Evolutionary conservation across 306 rosid species (phyloP).

Genomic region (Acmispon strigosus): DNA sequence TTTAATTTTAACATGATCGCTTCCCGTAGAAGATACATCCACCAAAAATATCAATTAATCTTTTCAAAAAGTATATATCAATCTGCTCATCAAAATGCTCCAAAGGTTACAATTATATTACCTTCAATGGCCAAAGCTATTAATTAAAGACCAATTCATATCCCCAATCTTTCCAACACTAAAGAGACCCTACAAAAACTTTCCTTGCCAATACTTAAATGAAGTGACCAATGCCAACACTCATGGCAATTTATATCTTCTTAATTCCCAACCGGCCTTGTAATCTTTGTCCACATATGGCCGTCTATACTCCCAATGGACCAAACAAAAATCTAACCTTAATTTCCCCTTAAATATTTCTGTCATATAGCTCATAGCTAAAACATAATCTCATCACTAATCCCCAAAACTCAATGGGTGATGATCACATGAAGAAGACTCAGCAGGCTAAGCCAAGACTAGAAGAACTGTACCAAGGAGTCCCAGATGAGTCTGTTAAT

Average conservation of each 20-base stretch:
- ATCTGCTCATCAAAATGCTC: neutral
- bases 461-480: slow-evolving; percentile 68
- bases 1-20: no score
- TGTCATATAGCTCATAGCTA: neutral
- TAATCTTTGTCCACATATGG: slow-evolving; percentile 15
- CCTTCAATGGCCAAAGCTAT: neutral
- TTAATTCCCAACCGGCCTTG: slow-evolving; percentile 27
- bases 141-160: neutral
- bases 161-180: neutral
- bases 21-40: no score
- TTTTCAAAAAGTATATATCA: neutral
- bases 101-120: neutral
- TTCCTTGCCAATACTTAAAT: neutral
- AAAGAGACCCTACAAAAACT: neutral
- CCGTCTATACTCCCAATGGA: slow-evolving; percentile 5
- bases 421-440: slow-evolving; percentile 34
- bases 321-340: slow-evolving; percentile 2
- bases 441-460: slow-evolving; percentile 47
- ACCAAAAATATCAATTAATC: neutral
- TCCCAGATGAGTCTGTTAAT: slow-evolving; percentile 84
- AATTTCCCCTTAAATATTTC: slow-evolving; percentile 19
- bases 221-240: neutral
- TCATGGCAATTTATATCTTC: neutral
- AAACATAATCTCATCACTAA: neutral
- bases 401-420: slow-evolving; percentile 30